phyloP scores from a whole-genome alignment of 306 rosid species.

The Cucumis hystrix region DNA sequence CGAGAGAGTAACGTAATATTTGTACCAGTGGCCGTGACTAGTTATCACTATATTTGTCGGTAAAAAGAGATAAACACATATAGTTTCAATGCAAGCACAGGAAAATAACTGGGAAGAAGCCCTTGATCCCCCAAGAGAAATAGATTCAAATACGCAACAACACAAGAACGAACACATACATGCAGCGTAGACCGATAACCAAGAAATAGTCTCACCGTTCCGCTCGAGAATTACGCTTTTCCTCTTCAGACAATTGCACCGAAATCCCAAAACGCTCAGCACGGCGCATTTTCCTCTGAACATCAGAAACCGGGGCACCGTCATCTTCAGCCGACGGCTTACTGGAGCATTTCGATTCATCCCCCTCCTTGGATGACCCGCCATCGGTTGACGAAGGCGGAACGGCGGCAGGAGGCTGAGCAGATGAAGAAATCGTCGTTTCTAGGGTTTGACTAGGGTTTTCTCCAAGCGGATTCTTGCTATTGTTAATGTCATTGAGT shows the following conservation, averaged over 20 bases:
- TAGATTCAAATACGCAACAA: neutral
- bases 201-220: conserved; percentile 38
- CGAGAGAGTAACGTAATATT: neutral
- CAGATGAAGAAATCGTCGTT: conserved; percentile 7
- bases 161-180: neutral
- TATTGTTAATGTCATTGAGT: conserved; percentile 6
- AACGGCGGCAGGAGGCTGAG: conserved; percentile 20
- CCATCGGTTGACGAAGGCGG: conserved; percentile 13
- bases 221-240: conserved; percentile 83
- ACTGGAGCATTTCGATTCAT: conserved; percentile 17
- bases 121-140: neutral
- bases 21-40: neutral
- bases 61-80: neutral
- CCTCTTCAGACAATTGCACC: conserved; percentile 60
- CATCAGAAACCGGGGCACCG: conserved; percentile 28
- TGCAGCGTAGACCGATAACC: neutral
- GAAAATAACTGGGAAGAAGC: neutral
- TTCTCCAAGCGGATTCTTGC: conserved; percentile 17
- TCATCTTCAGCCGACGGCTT: conserved; percentile 8
- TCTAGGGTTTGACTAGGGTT: conserved; percentile 54
- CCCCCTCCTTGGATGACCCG: conserved; percentile 12
- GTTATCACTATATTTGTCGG: neutral
- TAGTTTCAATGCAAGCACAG: neutral
- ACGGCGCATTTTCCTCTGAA: conserved; percentile 74
- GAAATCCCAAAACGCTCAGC: conserved; percentile 89